Percentiles rank a stretch among this genome's conserved stretches.
phyloP scores from a whole-genome alignment of 1,284 basidiomycete genomes.

The Ganoderma meredithae region DNA sequence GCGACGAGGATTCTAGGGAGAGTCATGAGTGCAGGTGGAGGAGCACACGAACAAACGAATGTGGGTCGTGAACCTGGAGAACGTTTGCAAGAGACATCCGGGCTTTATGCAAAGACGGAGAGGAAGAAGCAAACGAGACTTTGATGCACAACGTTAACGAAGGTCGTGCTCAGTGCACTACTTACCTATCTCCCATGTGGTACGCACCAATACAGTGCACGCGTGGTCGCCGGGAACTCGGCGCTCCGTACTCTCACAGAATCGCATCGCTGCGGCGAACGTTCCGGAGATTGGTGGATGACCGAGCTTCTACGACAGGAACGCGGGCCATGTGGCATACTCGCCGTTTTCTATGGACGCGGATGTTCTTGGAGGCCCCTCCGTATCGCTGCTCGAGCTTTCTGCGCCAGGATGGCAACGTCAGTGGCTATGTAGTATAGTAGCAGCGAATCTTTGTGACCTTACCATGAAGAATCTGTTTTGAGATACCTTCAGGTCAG shows the following conservation, averaged over 20 bases:
- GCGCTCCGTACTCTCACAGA: neutral
- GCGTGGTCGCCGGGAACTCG: neutral
- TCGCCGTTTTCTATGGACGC: neutral
- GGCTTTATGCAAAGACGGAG: neutral
- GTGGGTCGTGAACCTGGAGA: neutral
- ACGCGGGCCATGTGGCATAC: slow-evolving; percentile 9
- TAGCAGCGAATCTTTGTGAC: neutral
- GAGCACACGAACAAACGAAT: neutral
- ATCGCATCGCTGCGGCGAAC: neutral
- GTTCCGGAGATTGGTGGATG: neutral
- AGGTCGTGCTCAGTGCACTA: neutral
- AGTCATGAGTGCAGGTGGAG: neutral
- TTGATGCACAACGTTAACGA: neutral
- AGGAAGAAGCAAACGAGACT: neutral
- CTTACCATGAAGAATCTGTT: neutral
- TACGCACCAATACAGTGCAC: slow-evolving; percentile 6
- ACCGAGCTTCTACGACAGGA: neutral
- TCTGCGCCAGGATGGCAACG: neutral
- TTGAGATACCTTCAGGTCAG: neutral
- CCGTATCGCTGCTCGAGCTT: neutral
- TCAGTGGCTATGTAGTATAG: neutral
- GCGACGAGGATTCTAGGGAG: neutral
- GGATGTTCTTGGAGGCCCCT: neutral
- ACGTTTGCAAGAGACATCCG: neutral
- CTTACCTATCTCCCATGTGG: neutral